phyloP scores from a whole-genome alignment of 2,329 filamentous ascomycete species.

The Ceratocystiopsis minuta region DNA sequence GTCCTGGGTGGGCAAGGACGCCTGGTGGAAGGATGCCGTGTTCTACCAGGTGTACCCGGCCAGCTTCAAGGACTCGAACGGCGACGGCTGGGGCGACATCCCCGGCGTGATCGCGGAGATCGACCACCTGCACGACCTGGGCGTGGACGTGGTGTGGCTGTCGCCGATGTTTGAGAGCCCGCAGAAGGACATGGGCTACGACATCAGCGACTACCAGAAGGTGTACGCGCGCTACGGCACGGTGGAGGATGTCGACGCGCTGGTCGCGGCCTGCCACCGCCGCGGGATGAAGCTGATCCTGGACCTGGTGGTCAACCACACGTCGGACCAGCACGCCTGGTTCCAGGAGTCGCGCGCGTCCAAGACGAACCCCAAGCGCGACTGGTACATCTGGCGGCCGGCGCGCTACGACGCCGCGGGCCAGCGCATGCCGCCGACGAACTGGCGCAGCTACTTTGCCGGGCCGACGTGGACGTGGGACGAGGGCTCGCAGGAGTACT shows the following conservation, averaged over 20 bases:
- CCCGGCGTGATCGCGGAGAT: constrained; percentile 45
- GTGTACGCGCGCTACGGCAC: constrained; percentile 40
- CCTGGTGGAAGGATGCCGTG: constrained; percentile 11
- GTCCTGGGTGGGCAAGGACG: background rate
- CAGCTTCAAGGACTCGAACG: constrained; percentile 37
- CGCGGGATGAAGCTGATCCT: constrained; percentile 42
- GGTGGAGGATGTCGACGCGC: constrained; percentile 41
- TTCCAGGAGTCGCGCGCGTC: constrained; percentile 48
- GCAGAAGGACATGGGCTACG: constrained; percentile 41
- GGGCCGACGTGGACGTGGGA: constrained; percentile 54
- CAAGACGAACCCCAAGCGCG: constrained; percentile 42
- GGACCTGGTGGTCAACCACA: constrained; percentile 65
- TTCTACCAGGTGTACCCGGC: constrained; percentile 30
- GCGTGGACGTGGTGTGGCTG: constrained; percentile 43
- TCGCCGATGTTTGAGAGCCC: constrained; percentile 36
- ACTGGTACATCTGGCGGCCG: constrained; percentile 28
- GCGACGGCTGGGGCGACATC: constrained; percentile 48
- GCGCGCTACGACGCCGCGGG: constrained; percentile 32
- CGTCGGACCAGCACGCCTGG: constrained; percentile 53
- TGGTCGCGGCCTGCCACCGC: constrained; percentile 40
- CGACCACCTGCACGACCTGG: constrained; percentile 44
- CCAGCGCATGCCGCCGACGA: constrained; percentile 51
- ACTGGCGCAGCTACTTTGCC: constrained; percentile 49
- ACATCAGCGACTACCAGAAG: constrained; percentile 45
- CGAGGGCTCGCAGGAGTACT: constrained; percentile 55